Percentiles rank a stretch among this genome's conserved stretches.
phyloP scores from a whole-genome alignment of 2,329 filamentous ascomycete genomes.

The Hawksworthiomyces lignivorus region DNA sequence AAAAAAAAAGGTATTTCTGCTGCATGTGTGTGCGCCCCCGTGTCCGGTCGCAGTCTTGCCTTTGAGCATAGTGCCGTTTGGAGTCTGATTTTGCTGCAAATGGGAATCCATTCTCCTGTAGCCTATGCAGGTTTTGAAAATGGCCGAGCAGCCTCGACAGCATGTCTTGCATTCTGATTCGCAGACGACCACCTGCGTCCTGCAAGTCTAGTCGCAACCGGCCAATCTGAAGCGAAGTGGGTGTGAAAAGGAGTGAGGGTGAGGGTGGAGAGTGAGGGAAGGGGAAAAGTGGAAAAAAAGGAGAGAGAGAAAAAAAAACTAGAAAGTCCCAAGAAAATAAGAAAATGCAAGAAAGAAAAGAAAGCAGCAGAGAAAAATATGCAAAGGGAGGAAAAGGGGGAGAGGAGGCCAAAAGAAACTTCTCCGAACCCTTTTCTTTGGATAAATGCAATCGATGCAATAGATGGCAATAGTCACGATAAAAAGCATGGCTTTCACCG shows the following conservation, averaged over 20 bases:
- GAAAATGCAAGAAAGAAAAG: not conserved
- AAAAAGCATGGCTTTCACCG: too few relatives aligned
- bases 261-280: too few relatives aligned
- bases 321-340: not conserved
- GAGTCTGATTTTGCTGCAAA: too few relatives aligned
- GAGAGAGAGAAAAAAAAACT: not conserved
- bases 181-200: constrained; percentile 6
- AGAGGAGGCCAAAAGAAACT: not conserved
- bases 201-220: constrained; percentile 10
- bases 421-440: too few relatives aligned
- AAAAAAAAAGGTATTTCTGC: too few relatives aligned
- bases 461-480: too few relatives aligned
- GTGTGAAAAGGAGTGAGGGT: constrained; percentile 2
- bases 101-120: not conserved
- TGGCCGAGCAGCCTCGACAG: constrained; percentile 11
- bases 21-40: too few relatives aligned
- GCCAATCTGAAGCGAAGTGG: constrained; percentile 8
- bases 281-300: constrained; percentile 5
- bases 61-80: too few relatives aligned
- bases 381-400: not conserved
- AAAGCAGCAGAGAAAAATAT: not conserved
- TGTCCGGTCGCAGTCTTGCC: too few relatives aligned
- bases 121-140: constrained; percentile 10
- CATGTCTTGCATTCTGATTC: constrained; percentile 9
- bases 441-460: too few relatives aligned